Base-by-base conservation (phyloP, 805 yeast species). In the Candida hungchunana region DNA sequence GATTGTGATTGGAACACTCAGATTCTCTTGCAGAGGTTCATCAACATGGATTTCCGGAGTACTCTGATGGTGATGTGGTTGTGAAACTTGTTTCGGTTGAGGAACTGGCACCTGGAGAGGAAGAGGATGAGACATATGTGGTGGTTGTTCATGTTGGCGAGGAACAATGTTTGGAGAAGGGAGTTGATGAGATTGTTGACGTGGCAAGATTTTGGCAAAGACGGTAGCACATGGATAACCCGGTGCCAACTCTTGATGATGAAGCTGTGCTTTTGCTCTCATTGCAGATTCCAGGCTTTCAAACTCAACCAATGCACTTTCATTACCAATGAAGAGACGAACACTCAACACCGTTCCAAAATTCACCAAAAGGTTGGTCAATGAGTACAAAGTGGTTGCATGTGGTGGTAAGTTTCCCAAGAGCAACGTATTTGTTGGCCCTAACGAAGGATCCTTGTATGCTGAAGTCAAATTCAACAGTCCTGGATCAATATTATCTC, bases 201-300 rank as follows among this genome's bases (percentile, higher is more conserved):
- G 33, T 9, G 62, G 72, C 48, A 59, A 50, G 21, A 87, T 73
- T 51, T 82, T 84, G 4, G 96, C 97, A 68, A 87, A 93, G 0
- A 89, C 85, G 25, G 87, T 85, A 26, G 76, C 66, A 55, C 93
- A 76, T 13, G 82, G 76, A 18, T 75, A 69, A 4, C 95, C 95
- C 3, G 90, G 85, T 42, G 79, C 73, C 26, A 90, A 67, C 52
- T 90, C 96, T 46, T 80, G 78, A 44, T 88, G 94, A 52, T 83
- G 86, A 53, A 89, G 71, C 32, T 70, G 75, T 12, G 85, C 82
- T 53, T 80, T 79, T 34, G 96, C 87, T 31, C 70, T 73, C 69
- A 84, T 77, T 7, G 98, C 95, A 21, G 77, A 65, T 34, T 86
- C 95, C 6, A 82, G 61, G 18, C 73, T 64, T 4, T 73, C 71